Percentiles rank a stretch among this genome's conserved stretches.
phyloP scores from a whole-genome alignment of 306 rosid species.

The Vicia sativa region DNA sequence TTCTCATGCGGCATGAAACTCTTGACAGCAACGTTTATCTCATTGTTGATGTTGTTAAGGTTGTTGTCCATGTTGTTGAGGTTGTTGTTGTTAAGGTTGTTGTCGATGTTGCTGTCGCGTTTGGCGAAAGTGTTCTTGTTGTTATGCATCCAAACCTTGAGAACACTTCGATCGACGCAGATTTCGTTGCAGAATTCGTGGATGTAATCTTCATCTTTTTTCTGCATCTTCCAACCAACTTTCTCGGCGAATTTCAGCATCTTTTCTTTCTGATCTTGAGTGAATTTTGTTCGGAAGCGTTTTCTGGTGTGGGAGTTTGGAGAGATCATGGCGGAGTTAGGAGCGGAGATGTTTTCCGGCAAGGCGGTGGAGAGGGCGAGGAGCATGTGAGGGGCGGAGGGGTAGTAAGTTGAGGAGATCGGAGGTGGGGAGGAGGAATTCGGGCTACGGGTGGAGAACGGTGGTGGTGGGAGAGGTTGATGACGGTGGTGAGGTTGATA shows the following conservation, averaged over 20 bases:
- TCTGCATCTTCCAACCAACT: conserved; percentile 96
- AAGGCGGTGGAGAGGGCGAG: conserved; percentile 71
- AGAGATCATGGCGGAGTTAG: background rate
- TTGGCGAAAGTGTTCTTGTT: conserved; percentile 71
- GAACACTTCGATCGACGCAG: conserved; percentile 72
- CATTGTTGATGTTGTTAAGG: background rate
- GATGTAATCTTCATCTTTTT: conserved; percentile 65
- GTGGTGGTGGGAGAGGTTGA: conserved; percentile 59
- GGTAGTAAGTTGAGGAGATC: conserved; percentile 95
- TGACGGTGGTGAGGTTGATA: conserved; percentile 91
- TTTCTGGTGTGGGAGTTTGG: conserved; percentile 44
- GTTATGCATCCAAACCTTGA: conserved; percentile 99
- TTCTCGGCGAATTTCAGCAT: conserved; percentile 81
- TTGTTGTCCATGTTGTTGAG: background rate
- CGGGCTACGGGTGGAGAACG: conserved; percentile 56
- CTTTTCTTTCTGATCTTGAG: conserved; percentile 85
- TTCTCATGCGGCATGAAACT: conserved; percentile 31
- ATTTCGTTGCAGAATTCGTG: conserved; percentile 65
- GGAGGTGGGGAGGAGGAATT: conserved; percentile 92
- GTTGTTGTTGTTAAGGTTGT: conserved; percentile 19
- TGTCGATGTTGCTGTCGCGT: conserved; percentile 40
- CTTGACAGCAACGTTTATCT: conserved; percentile 18
- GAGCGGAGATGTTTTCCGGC: conserved; percentile 49
- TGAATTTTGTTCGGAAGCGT: conserved; percentile 79
- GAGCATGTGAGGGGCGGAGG: conserved; percentile 95